Conservation (phyloP, 495 filamentous ascomycete genomes). For the Schizothecium vesticola region DNA sequence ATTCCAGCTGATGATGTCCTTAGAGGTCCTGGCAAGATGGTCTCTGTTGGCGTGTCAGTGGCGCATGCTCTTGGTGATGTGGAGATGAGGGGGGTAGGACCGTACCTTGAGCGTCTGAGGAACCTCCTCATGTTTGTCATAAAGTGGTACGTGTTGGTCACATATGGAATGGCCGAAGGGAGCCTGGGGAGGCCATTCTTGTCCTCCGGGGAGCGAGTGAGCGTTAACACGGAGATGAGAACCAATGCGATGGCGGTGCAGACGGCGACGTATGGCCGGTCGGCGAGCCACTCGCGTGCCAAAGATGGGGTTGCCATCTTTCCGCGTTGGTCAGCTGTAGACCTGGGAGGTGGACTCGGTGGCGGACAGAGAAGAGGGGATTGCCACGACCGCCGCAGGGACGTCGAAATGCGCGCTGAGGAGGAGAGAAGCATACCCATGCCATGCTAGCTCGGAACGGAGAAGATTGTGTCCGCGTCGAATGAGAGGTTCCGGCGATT, state of each 20-base stretch:
- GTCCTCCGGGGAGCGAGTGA: not conserved
- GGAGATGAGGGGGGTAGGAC: not conserved
- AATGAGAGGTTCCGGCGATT: not conserved
- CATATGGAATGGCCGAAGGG: not conserved
- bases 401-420: not conserved
- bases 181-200: not conserved
- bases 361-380: not conserved
- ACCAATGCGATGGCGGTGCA: not conserved
- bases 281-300: not conserved
- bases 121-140: not conserved
- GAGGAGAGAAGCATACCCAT: no score
- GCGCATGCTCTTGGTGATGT: not conserved
- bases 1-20: not conserved
- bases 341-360: not conserved
- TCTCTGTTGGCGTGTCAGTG: not conserved
- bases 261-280: not conserved
- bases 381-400: not conserved
- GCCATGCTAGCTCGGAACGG: not conserved
- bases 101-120: not conserved
- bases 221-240: not conserved
- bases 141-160: slow-evolving; percentile 4
- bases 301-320: not conserved
- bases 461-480: not conserved
- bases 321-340: not conserved
- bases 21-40: not conserved